Conservation (phyloP, 179 eudicot species). For the Carnegiea gigantea region DNA sequence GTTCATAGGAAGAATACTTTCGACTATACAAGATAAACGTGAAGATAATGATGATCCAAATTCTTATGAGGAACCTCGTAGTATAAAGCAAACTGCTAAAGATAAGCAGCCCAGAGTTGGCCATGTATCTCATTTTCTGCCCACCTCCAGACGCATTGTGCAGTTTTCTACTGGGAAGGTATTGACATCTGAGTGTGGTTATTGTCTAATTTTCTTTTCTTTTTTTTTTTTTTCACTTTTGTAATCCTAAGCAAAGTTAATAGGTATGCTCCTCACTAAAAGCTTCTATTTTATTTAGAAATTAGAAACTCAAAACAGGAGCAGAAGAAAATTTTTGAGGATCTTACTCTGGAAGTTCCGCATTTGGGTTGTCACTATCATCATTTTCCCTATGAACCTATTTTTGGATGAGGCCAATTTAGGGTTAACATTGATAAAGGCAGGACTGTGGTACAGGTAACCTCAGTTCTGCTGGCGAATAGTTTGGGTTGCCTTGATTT, state of each 20-base stretch:
- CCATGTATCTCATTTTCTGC: slow-evolving; percentile 74
- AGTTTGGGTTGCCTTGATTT: no score
- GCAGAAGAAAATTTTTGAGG: background rate
- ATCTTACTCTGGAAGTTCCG: background rate
- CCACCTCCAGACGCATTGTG: slow-evolving; percentile 93
- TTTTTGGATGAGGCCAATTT: background rate
- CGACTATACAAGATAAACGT: slow-evolving; percentile 44
- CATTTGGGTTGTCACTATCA: background rate
- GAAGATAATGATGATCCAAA: slow-evolving; percentile 29
- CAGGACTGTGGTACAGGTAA: no score
- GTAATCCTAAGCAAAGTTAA: background rate
- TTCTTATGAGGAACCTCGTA: slow-evolving; percentile 23
- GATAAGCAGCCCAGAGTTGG: slow-evolving; percentile 32
- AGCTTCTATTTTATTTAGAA: background rate
- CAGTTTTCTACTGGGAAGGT: slow-evolving; percentile 98
- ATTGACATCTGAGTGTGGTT: slow-evolving; percentile 11
- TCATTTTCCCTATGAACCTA: background rate
- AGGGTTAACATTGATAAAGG: background rate
- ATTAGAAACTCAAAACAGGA: background rate
- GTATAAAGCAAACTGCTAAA: slow-evolving; percentile 25
- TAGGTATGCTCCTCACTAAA: background rate
- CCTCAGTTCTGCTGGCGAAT: no score
- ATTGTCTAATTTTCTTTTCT: background rate
- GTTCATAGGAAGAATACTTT: slow-evolving; percentile 74
- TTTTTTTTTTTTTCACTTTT: background rate